A percentile compares a stretch with the other conserved stretches of the same genome.
Conservation (phyloP, 2,329 filamentous ascomycete species). For the Zopfia rhizophila region DNA sequence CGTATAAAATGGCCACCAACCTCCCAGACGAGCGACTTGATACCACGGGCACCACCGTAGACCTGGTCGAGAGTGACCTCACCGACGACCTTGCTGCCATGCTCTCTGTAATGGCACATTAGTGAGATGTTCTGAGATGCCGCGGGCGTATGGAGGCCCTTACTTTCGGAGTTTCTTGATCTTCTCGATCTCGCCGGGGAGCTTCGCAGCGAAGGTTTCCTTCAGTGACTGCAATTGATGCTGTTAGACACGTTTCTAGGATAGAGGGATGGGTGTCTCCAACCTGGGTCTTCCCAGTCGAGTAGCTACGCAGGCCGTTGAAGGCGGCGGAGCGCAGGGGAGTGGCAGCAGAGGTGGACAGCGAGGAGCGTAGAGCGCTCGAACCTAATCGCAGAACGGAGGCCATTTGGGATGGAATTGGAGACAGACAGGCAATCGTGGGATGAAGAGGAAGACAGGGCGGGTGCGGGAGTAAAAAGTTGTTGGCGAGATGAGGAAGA, state of each 20-base stretch:
- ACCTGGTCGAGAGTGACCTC: conserved; percentile 99
- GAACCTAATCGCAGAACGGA: conserved; percentile 83
- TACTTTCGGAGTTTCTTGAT: conserved; percentile 99
- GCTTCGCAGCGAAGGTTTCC: conserved; percentile 95
- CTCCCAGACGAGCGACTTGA: conserved; percentile 99
- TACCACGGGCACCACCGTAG: conserved; percentile 98
- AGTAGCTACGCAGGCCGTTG: conserved; percentile 90
- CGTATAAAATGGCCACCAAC: conserved; percentile 50
- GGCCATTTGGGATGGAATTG: conserved; percentile 72
- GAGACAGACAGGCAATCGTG: conserved; percentile 35
- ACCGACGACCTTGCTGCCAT: conserved; percentile 94
- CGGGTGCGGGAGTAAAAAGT: conserved; percentile 41
- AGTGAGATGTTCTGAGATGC: conserved; percentile 29
- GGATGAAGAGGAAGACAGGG: conserved; percentile 49
- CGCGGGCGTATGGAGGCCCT: conserved; percentile 50
- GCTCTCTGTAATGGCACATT: conserved; percentile 71
- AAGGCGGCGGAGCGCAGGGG: conserved; percentile 77
- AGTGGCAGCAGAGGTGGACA: conserved; percentile 70
- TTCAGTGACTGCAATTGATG: conserved; percentile 79
- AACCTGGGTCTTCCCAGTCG: conserved; percentile 86
- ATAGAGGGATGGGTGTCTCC: conserved; percentile 33
- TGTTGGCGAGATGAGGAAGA: conserved; percentile 34
- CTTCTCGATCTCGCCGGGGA: conserved; percentile 97
- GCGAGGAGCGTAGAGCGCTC: conserved; percentile 81
- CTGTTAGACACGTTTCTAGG: conserved; percentile 37